Conservation (phyloP, 2,329 filamentous ascomycete species). For the Paracoccidioides brasiliensis region DNA sequence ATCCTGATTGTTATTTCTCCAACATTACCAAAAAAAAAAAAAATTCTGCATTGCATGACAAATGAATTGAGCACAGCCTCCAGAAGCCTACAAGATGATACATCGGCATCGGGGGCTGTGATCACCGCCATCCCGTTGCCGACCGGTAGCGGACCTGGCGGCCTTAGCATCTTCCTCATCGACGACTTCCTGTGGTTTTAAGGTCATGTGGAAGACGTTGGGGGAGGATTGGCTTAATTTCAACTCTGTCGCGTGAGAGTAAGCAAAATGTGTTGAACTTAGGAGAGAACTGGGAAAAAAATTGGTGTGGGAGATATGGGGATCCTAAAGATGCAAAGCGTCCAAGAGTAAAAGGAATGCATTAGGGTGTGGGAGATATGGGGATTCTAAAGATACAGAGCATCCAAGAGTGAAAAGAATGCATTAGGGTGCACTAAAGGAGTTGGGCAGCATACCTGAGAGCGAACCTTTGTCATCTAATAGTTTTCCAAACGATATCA, state of each 20-base stretch:
- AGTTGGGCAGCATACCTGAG: constrained; percentile 57
- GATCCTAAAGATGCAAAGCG: too few relatives aligned
- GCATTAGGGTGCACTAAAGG: not conserved
- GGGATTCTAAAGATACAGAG: too few relatives aligned
- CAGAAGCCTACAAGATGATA: constrained; percentile 41
- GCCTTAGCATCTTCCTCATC: constrained; percentile 67
- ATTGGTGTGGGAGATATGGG: not conserved
- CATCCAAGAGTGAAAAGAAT: not conserved
- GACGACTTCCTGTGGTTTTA: constrained; percentile 70
- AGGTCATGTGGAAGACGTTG: constrained; percentile 90
- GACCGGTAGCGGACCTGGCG: constrained; percentile 40
- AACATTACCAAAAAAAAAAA: not conserved
- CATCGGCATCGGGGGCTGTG: constrained; percentile 50
- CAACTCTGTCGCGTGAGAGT: constrained; percentile 47
- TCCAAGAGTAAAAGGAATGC: too few relatives aligned
- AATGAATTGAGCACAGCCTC: not conserved
- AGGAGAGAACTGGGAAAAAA: not conserved
- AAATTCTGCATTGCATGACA: not conserved
- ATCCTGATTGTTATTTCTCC: not conserved
- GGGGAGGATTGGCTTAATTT: constrained; percentile 60
- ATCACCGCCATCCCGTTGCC: constrained; percentile 43
- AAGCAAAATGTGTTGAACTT: not conserved
- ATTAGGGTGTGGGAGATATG: too few relatives aligned
- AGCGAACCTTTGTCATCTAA: constrained; percentile 77
- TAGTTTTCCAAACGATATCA: constrained; percentile 86